Evolutionary conservation across 2,329 filamentous ascomycete species (phyloP), one percentile per base, ranked within the genome.

Genomic region (Claviceps cyperi): DNA sequence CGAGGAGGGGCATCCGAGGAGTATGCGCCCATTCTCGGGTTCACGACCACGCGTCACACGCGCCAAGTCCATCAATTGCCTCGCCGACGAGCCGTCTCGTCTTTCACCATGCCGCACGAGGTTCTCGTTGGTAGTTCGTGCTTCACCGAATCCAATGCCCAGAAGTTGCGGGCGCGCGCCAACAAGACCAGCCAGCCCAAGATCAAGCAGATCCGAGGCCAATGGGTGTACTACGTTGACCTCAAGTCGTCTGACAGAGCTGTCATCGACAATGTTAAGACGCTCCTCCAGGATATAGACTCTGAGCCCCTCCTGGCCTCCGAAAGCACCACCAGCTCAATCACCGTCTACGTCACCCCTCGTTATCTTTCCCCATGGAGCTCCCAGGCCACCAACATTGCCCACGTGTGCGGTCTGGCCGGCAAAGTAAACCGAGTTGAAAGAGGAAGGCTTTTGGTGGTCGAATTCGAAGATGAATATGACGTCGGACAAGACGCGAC

Each of bases 361-460:
- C 80, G 91, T 57, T 85, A 86, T 59, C 90, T 94, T 57, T 96
- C 90, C 40, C 92, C 92, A 63, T 98, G 92, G 92, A 96, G 89
- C 68, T 95, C 90, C 51, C 90, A 96, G 67, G 91, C 90, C 28
- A 95, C 91, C 45, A 91, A 82, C 64, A 96, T 97, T 64, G 85
- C 91, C 49, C 82, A 92, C 57, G 91, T 96, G 35, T 97, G 91
- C 64, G 90, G 86, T 24, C 72, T 97, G 52, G 79, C 81, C 58
- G 71, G 76, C 41, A 68, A 79, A 49, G 76, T 84, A 32, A 77
- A 83, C 62, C 83, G 91, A 51, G 86, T 97, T 57, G 92, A 98
- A 70, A 80, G 89, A 58, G 92, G 90, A 48, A 80, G 92, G 59
- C 77, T 84, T 58, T 76, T 97, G 54, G 83, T 81, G 58, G 75